Evolutionary conservation across 768 basidiomycete species (phyloP), one percentile per base, ranked within the genome.

Genomic region (Botryobasidium botryosum): DNA sequence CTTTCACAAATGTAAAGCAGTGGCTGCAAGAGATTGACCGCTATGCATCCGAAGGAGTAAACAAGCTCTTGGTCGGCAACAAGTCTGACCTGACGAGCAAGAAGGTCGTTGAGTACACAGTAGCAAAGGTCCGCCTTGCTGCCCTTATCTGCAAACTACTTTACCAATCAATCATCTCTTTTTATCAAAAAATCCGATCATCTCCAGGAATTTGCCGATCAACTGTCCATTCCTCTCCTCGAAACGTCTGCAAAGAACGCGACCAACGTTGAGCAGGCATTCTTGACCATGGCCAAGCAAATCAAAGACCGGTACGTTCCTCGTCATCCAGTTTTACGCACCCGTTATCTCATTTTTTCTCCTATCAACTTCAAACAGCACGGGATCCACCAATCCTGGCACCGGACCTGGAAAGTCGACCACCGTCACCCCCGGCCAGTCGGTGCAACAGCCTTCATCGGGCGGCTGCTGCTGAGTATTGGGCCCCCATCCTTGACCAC

Each of bases 181-280:
- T n/a, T n/a, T n/a, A n/a, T n/a, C n/a, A n/a, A n/a, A n/a, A n/a
- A n/a, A n/a, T n/a, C n/a, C n/a, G n/a, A n/a, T n/a, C 43, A 26
- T 21, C 6, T 41, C 0, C 51, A 92, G 76, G 87, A 92, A 71
- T 84, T 97, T 56, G 87, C 94, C 23, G 88, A 96, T 59, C 90
- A 96, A 60, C 70, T 97, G 53, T 71, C 70, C 50, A 80, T 99
- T 54, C 80, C 87, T 38, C 97, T 94, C 79, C 67, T 99, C 59
- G 94, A 99, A 69, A 99, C 94, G 10, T 88, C 84, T n/a, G 94
- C 94, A 28, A 97, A 97, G 82, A 88, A 84, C 56, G 87, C 91
- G 43, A 91, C 90, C 50, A 94, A 94, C 55, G 94, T 99, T 49
- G 94, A 99, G 62, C 88, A 99, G 63, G 91, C 94, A 4, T 99